Evolutionary conservation across 192 early-diverging fungal species (phyloP).

Genomic region (Linnemannia exigua): DNA sequence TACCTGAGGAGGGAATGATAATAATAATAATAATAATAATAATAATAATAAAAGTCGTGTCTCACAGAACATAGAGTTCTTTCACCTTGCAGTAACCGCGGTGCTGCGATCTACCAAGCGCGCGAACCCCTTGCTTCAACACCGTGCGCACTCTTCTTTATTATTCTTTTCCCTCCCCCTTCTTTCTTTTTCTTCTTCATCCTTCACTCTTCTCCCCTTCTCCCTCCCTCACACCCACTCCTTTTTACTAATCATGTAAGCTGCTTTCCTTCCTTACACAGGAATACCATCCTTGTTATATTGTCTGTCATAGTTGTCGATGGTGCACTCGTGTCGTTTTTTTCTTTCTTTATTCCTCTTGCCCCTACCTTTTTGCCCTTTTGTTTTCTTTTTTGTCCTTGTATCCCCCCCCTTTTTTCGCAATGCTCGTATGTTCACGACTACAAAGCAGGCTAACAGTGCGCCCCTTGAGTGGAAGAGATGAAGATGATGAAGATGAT

Average conservation of each 20-base stretch:
- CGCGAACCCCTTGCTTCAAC: constrained; percentile 4
- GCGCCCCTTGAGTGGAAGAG: not conserved
- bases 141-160: not conserved
- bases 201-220: not conserved
- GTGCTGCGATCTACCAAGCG: constrained; percentile 5
- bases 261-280: not conserved
- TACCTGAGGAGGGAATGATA: too few species aligned
- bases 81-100: not conserved
- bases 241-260: constrained; percentile 36
- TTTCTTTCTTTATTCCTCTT: too few species aligned
- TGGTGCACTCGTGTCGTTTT: not conserved
- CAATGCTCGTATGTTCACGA: not conserved
- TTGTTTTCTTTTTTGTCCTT: not conserved
- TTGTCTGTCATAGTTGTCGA: not conserved
- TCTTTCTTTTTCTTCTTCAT: constrained; percentile 1
- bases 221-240: not conserved
- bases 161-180: not conserved
- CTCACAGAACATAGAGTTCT: too few species aligned
- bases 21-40: too few species aligned
- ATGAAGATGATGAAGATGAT: not conserved
- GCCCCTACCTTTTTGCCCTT: not conserved
- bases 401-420: not conserved
- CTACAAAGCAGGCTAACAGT: not conserved
- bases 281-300: not conserved
- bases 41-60: too few species aligned